Conservation (phyloP, 169 alveolate species). For the Cryptosporidium meleagridis region DNA sequence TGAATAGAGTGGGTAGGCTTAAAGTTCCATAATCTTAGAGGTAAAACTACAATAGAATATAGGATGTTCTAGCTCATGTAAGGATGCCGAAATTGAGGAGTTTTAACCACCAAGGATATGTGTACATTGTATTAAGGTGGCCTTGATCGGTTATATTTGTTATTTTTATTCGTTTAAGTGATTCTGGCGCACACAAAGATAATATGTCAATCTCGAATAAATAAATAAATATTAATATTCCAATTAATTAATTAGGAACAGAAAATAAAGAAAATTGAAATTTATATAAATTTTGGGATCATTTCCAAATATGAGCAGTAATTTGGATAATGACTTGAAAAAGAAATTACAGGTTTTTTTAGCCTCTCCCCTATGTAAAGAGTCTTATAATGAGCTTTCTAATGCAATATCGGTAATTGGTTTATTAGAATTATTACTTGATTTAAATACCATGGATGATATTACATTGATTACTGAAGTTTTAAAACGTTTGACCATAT, state of each 20-base stretch:
- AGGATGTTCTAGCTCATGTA: constrained; percentile 27
- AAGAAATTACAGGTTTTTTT: neutral
- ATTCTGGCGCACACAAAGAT: constrained; percentile 36
- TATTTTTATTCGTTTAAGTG: neutral
- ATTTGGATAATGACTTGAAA: neutral
- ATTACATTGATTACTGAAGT: constrained; percentile 17
- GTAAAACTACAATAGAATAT: neutral
- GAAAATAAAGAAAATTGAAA: neutral
- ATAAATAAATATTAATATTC: neutral
- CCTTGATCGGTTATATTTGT: constrained; percentile 9
- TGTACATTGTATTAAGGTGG: neutral
- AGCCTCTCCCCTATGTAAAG: constrained; percentile 57
- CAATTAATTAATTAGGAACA: neutral
- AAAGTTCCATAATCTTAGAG: neutral
- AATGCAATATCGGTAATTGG: constrained; percentile 2
- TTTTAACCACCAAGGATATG: neutral
- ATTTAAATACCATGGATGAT: constrained; percentile 12
- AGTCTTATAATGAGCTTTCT: constrained; percentile 23
- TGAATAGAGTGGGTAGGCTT: neutral
- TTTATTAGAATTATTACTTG: neutral
- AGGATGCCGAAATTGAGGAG: constrained; percentile 9
- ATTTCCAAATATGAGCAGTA: neutral
- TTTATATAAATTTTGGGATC: neutral
- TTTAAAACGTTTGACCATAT: constrained; percentile 30
- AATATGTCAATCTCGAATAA: neutral